Conservation (phyloP, 805 yeast genomes). For the Candida qinlingensis region DNA sequence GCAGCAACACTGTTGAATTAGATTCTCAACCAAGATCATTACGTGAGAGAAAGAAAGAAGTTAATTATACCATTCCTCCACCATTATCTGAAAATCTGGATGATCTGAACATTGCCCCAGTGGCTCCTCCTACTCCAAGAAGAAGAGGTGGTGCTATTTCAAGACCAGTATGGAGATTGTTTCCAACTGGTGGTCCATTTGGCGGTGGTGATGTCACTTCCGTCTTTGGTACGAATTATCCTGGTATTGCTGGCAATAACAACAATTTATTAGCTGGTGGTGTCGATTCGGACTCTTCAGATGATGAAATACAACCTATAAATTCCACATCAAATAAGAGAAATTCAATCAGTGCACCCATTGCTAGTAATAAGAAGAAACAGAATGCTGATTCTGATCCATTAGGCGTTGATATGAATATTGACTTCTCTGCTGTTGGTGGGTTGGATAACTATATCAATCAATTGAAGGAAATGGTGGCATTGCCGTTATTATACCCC, state of each 20-base stretch:
- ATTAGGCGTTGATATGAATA: conserved; percentile 80
- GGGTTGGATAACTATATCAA: conserved; percentile 88
- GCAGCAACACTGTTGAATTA: conserved; percentile 7
- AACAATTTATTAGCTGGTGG: conserved; percentile 22
- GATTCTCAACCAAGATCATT: conserved; percentile 42
- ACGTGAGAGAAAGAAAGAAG: conserved; percentile 64
- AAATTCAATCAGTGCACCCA: conserved; percentile 28
- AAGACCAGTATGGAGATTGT: conserved; percentile 62
- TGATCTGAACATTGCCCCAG: conserved; percentile 11
- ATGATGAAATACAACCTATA: conserved; percentile 50
- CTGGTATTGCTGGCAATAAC: conserved; percentile 25
- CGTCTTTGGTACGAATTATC: conserved; percentile 64
- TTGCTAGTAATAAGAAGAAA: conserved; percentile 36
- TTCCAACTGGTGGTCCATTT: conserved; percentile 95
- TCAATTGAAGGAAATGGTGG: conserved; percentile 95
- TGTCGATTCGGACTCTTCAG: conserved; percentile 57
- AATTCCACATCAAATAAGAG: conserved; percentile 34
- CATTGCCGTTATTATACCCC: conserved; percentile 87
- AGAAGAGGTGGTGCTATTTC: conserved; percentile 34
- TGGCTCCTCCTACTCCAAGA: conserved; percentile 23
- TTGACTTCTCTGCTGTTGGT: conserved; percentile 81
- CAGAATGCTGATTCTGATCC: conserved; percentile 88
- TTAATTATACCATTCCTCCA: conserved; percentile 81
- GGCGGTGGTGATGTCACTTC: conserved; percentile 94
- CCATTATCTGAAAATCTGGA: conserved; percentile 46